phyloP scores from a whole-genome alignment of 768 basidiomycete species.

The Auricularia auricula-judae region DNA sequence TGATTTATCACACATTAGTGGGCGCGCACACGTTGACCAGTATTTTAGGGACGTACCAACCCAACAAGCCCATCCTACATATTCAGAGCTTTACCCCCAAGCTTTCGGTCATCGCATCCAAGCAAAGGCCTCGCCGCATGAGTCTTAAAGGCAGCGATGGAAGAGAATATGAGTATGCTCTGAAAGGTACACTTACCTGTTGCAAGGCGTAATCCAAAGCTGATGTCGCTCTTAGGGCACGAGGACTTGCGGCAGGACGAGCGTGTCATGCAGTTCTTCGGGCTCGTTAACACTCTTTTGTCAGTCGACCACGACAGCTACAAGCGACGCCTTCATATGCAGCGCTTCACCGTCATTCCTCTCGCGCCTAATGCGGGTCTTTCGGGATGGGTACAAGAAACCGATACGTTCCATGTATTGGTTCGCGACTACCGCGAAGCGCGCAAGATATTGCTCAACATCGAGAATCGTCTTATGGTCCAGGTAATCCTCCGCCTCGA shows the following conservation, averaged over 20 bases:
- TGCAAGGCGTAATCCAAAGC: background rate
- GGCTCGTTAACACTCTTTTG: conserved; percentile 38
- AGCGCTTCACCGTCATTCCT: conserved; percentile 35
- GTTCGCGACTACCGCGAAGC: conserved; percentile 35
- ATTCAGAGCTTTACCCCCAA: conserved; percentile 31
- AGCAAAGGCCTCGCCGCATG: conserved; percentile 35
- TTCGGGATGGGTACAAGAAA: conserved; percentile 35
- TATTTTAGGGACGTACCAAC: conserved; percentile 28
- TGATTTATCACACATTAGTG: conserved; percentile 7
- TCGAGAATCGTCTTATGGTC: conserved; percentile 39
- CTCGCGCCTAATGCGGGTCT: conserved; percentile 36
- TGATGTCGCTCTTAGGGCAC: conserved; percentile 21
- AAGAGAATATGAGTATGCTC: conserved; percentile 32
- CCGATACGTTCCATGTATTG: conserved; percentile 36
- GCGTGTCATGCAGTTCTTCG: conserved; percentile 41
- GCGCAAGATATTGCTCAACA: conserved; percentile 38
- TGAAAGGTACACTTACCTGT: conserved; percentile 26
- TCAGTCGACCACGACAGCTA: conserved; percentile 33
- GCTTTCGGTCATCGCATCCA: conserved; percentile 34
- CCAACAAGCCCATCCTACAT: conserved; percentile 28
- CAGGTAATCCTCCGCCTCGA: conserved; percentile 16
- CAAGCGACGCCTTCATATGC: conserved; percentile 37
- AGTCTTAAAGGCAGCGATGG: conserved; percentile 32
- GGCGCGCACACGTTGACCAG: background rate
- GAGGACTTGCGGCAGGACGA: conserved; percentile 43